A percentile compares a stretch with the other conserved stretches of the same genome.
phyloP scores from a whole-genome alignment of 208 protist genomes.

The Leishmania braziliensis region DNA sequence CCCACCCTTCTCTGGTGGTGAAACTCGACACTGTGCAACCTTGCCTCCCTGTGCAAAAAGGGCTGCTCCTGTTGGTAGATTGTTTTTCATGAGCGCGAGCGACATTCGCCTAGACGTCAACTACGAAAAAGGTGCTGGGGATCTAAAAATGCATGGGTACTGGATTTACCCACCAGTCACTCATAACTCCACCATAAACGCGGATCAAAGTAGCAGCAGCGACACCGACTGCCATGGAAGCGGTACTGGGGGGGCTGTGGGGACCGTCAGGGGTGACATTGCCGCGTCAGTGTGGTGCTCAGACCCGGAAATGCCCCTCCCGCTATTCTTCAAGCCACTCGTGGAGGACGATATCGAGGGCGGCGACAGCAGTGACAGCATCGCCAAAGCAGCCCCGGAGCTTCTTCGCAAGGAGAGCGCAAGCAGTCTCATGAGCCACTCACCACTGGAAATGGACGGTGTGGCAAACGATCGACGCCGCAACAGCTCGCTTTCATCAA shows the following conservation, averaged over 20 bases:
- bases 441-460: not conserved
- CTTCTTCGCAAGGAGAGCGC: conserved; percentile 8
- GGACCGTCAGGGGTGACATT: not conserved
- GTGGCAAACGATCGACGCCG: not conserved
- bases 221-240: not conserved
- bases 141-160: conserved; percentile 25
- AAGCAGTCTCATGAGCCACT: not conserved
- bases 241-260: not conserved
- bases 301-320: not conserved
- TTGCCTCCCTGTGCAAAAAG: not conserved
- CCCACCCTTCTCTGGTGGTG: not conserved
- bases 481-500: not conserved
- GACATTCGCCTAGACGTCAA: conserved; percentile 10
- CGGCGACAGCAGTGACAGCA: not conserved
- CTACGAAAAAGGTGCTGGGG: conserved; percentile 6
- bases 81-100: not conserved
- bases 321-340: conserved; percentile 4
- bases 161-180: conserved; percentile 11
- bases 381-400: conserved; percentile 7
- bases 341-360: conserved; percentile 33
- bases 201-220: conserved; percentile 11
- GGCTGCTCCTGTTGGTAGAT: not conserved
- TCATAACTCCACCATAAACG: conserved; percentile 11
- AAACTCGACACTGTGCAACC: not conserved
- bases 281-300: not conserved